A percentile compares a stretch with the other conserved stretches of the same genome.
Conservation (phyloP, 371 early-diverging fungal species). For the Mortierella sp. region DNA sequence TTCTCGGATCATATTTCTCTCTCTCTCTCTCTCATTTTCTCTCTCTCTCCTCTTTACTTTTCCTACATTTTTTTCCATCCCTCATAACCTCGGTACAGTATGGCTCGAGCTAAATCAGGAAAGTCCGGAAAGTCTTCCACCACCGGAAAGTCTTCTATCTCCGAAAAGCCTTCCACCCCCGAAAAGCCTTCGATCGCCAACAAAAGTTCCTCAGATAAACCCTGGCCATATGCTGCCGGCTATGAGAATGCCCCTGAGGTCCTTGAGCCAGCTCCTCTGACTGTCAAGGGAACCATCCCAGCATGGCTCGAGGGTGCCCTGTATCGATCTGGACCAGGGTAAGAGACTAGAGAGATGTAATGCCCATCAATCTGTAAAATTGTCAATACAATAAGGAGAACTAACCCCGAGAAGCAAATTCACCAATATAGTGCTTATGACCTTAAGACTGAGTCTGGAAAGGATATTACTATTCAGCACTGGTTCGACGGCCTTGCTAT, state of each 20-base stretch:
- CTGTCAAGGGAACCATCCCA: constrained; percentile 66
- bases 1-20: neutral
- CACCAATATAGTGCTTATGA: constrained; percentile 28
- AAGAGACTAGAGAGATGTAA: neutral
- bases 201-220: constrained; percentile 22
- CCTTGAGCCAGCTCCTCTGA: constrained; percentile 56
- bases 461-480: constrained; percentile 68
- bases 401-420: neutral
- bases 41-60: neutral
- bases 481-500: constrained; percentile 76
- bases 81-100: neutral
- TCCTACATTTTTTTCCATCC: neutral
- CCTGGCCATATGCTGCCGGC: constrained; percentile 55
- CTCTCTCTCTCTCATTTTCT: neutral
- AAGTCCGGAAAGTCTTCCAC: neutral
- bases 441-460: constrained; percentile 57
- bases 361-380: neutral
- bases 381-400: too few species aligned
- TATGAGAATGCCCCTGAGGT: constrained; percentile 65
- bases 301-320: constrained; percentile 71
- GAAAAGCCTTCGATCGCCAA: neutral
- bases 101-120: neutral
- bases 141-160: neutral
- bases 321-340: constrained; percentile 67
- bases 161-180: neutral